Conservation (phyloP, 495 filamentous ascomycete species). For the Rostrohypoxylon terebratum region DNA sequence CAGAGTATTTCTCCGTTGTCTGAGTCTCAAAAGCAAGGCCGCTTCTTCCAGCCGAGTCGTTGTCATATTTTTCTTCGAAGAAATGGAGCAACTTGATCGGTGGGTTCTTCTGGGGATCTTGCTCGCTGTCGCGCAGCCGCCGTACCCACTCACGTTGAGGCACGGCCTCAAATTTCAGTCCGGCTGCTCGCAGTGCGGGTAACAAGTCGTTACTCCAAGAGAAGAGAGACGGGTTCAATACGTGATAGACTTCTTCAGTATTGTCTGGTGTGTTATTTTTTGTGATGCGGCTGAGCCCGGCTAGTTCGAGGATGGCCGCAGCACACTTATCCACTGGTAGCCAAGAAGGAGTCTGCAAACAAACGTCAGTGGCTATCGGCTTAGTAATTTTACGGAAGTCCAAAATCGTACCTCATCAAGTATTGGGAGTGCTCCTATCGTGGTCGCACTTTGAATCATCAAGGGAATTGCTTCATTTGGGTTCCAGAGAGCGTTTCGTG, state of each 20-base stretch:
- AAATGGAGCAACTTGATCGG: slow-evolving; percentile 70
- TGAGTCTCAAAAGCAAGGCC: slow-evolving; percentile 44
- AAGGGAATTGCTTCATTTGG: slow-evolving; percentile 72
- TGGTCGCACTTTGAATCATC: slow-evolving; percentile 63
- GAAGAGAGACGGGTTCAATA: slow-evolving; percentile 64
- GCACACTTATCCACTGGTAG: slow-evolving; percentile 66
- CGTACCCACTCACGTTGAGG: slow-evolving; percentile 62
- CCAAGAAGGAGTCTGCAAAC: slow-evolving; percentile 57
- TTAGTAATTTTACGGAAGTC: slow-evolving; percentile 11
- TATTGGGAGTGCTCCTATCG: slow-evolving; percentile 63
- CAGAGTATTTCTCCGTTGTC: slow-evolving; percentile 37
- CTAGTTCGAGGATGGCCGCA: slow-evolving; percentile 54
- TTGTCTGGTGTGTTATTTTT: slow-evolving; percentile 6
- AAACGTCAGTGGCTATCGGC: not conserved
- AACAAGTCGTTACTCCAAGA: slow-evolving; percentile 65
- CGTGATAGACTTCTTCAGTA: slow-evolving; percentile 61
- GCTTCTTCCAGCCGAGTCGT: slow-evolving; percentile 43
- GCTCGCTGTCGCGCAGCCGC: slow-evolving; percentile 54
- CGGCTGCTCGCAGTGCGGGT: slow-evolving; percentile 55
- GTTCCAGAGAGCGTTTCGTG: slow-evolving; percentile 68
- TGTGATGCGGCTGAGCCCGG: slow-evolving; percentile 33
- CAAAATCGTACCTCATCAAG: slow-evolving; percentile 53
- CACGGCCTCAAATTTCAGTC: slow-evolving; percentile 61
- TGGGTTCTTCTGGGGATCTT: slow-evolving; percentile 66
- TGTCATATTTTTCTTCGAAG: slow-evolving; percentile 62